Evolutionary conservation across 495 filamentous ascomycete species (phyloP).

Genomic region (Podospora conica): DNA sequence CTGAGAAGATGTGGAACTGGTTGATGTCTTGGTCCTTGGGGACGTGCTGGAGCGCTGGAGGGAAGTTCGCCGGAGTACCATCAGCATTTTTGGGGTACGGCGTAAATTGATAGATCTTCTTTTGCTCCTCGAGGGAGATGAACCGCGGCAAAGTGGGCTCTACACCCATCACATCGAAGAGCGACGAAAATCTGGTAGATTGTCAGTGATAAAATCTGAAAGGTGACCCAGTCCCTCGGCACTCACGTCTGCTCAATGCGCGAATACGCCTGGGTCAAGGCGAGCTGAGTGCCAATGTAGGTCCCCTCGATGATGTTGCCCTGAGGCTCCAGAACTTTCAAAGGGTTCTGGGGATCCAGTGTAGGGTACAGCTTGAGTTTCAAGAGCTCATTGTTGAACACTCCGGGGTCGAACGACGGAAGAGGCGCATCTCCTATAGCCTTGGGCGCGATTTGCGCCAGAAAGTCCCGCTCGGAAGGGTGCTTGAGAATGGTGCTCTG

Average conservation of each 20-base stretch:
- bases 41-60: slow-evolving; percentile 31
- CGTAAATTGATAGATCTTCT: slow-evolving; percentile 27
- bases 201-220: background rate
- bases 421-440: slow-evolving; percentile 19
- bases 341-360: slow-evolving; percentile 21
- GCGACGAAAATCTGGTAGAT: slow-evolving; percentile 27
- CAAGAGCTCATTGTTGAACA: slow-evolving; percentile 30
- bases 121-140: slow-evolving; percentile 26
- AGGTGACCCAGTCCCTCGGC: background rate
- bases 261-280: slow-evolving; percentile 35
- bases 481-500: slow-evolving; percentile 26
- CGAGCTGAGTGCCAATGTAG: slow-evolving; percentile 36
- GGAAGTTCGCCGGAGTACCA: slow-evolving; percentile 25
- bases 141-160: slow-evolving; percentile 31
- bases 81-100: slow-evolving; percentile 25
- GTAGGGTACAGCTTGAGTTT: slow-evolving; percentile 24
- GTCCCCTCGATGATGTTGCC: slow-evolving; percentile 26
- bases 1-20: slow-evolving; percentile 28
- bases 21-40: slow-evolving; percentile 22
- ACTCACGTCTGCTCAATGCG: slow-evolving; percentile 36
- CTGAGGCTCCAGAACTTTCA: slow-evolving; percentile 15
- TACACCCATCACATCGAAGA: slow-evolving; percentile 32
- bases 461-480: slow-evolving; percentile 19
- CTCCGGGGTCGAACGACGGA: slow-evolving; percentile 28
- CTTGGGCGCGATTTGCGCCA: slow-evolving; percentile 21